Conservation (phyloP, 2,329 filamentous ascomycete species). For the Phialocephala sp. region DNA sequence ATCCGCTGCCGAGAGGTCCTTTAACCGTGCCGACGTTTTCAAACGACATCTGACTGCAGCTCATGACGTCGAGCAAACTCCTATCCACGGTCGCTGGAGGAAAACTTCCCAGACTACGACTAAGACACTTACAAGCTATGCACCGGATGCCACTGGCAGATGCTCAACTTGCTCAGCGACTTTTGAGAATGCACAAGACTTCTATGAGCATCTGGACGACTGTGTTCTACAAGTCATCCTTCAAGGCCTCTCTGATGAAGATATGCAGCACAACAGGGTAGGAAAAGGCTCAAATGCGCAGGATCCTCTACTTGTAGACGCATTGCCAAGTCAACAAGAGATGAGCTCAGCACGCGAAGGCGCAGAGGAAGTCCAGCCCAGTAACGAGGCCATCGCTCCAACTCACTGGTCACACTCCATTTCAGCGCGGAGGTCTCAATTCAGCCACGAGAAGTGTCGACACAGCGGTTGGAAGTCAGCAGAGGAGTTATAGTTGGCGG, state of each 20-base stretch:
- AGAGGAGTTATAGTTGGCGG: no score
- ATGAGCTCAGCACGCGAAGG: no score
- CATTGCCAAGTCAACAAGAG: not conserved
- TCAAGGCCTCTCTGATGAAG: conserved; percentile 52
- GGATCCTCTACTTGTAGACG: not conserved
- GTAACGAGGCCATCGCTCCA: no score
- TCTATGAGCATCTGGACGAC: conserved; percentile 92
- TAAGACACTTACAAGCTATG: conserved; percentile 70
- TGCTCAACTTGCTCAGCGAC: conserved; percentile 90
- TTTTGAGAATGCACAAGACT: conserved; percentile 89
- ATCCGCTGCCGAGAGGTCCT: conserved; percentile 88
- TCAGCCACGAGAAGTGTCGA: no score
- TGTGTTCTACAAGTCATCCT: conserved; percentile 74
- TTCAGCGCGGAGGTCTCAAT: no score
- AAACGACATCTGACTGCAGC: conserved; percentile 93
- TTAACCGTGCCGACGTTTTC: conserved; percentile 96
- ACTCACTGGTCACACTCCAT: no score
- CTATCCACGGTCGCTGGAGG: conserved; percentile 81
- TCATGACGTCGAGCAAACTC: conserved; percentile 93
- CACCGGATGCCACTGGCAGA: conserved; percentile 79
- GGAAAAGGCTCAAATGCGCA: not conserved
- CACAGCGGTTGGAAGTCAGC: no score
- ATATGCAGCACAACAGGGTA: not conserved
- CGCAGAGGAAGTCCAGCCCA: no score
- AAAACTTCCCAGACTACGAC: conserved; percentile 51